Evolutionary conservation across 2,329 filamentous ascomycete species (phyloP).

Genomic region (Penicillium sp.): DNA sequence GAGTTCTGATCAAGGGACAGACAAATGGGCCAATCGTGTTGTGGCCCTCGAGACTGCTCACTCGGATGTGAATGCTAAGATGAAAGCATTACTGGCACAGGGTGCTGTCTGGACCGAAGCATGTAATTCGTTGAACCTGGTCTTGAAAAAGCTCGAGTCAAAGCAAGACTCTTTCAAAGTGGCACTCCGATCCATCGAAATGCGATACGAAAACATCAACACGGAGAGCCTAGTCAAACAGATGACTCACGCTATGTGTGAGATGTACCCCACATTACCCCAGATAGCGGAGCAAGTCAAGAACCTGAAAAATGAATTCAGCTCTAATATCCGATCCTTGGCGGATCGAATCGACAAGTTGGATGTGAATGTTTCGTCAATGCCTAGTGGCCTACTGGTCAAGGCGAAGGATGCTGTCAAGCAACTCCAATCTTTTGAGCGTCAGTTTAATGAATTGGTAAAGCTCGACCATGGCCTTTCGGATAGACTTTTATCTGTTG

Average conservation of each 20-base stretch:
- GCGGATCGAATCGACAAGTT: background rate
- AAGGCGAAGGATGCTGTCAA: background rate
- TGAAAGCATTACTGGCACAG: background rate
- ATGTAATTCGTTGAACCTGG: background rate
- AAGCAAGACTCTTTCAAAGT: constrained; percentile 9
- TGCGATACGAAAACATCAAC: constrained; percentile 52
- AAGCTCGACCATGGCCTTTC: background rate
- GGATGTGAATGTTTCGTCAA: background rate
- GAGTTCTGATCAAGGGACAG: background rate
- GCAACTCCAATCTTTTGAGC: background rate
- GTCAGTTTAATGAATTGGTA: background rate
- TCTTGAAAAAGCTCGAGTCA: background rate
- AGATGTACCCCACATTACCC: constrained; percentile 33
- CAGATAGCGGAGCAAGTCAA: background rate
- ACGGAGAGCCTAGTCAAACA: constrained; percentile 38
- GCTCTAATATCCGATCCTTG: background rate
- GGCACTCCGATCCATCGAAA: constrained; percentile 44
- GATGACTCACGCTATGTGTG: constrained; percentile 35
- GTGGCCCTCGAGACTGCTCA: background rate
- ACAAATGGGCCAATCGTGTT: background rate
- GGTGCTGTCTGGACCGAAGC: background rate
- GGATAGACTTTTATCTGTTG: background rate
- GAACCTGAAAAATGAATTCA: background rate
- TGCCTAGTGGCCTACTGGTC: background rate
- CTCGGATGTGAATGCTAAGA: background rate